Evolutionary conservation across 768 basidiomycete species (phyloP), one percentile per base, ranked within the genome.

Genomic region (Punctularia strigosozonata): DNA sequence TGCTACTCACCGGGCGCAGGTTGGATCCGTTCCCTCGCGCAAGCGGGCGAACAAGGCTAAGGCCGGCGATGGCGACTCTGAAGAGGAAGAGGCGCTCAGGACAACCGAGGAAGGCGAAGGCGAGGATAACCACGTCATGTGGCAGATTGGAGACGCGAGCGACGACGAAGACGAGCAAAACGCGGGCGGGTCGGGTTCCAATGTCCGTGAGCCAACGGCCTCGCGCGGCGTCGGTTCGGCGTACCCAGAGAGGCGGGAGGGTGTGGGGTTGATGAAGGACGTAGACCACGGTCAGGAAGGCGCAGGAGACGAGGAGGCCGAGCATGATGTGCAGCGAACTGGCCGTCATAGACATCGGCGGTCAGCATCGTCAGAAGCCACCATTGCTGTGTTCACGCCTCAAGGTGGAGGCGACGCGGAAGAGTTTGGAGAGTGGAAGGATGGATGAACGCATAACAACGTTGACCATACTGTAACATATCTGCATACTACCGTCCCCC

Each of bases 141-240:
- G 86, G 85, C 69, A 78, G 33, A 65, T 89, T 2, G 82, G 86
- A 2, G 75, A 82, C 20, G 73, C 63, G 18, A 81, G 78, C 40
- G 83, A 83, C 36, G 75, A 76, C 4, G 80, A 84, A 17, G 73
- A 69, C 7, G 68, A 69, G 22, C 67, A 66, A 28, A 63, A 62
- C 64, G 46, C 63, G 56, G 12, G 44, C 58, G 21, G 55, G 46
- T 38, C 56, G 54, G 36, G 15, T 8, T 15, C 8, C 53, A 50
- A 42, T 32, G 19, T 6, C 40, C 31, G 31, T 46, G 39, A 36
- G 49, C 51, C 23, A 43, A 50, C 40, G 43, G 47, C 42, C 43
- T 43, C 31, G 24, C 34, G 18, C 38, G 26, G 23, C 19, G 7
- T 40, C 42, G 36, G 18, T 38, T 25, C 22, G 46, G 35, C 44